These are phyloP conservation scores for Fusarium falciforme DNA, from an alignment of 2,329 filamentous ascomycete species.

Conservation along the genomic window DNA sequence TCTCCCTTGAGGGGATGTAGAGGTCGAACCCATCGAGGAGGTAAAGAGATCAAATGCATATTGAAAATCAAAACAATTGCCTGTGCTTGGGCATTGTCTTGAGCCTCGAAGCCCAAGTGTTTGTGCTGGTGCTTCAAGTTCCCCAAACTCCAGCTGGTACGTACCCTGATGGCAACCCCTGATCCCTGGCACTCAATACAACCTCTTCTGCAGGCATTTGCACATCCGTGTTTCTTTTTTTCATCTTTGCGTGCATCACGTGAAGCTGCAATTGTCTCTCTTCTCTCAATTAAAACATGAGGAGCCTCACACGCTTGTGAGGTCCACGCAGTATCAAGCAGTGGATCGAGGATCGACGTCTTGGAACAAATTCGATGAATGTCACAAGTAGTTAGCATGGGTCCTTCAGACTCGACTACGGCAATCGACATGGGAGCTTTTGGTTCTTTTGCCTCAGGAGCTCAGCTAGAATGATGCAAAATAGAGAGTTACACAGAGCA, in stretches of 20 bases:
- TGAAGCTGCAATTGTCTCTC: too few species aligned
- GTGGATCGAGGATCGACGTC: neutral
- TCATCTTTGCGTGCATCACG: too few species aligned
- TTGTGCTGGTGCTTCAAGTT: neutral
- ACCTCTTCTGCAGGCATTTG: too few species aligned
- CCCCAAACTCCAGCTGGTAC: too few species aligned
- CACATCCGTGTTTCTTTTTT: too few species aligned
- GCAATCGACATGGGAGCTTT: neutral
- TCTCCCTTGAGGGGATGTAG: neutral
- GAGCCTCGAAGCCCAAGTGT: neutral
- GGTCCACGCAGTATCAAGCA: neutral
- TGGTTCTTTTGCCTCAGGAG: neutral
- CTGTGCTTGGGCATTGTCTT: neutral
- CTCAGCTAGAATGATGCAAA: neutral
- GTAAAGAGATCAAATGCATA: too few species aligned
- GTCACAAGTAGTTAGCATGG: neutral
- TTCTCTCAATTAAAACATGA: too few species aligned
- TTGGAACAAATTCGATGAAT: neutral
- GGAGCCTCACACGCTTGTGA: too few species aligned
- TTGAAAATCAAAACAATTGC: neutral
- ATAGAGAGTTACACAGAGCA: neutral
- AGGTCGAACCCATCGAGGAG: neutral
- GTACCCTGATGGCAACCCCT: too few species aligned
- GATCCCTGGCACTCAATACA: too few species aligned
- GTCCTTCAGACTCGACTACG: neutral